These are phyloP conservation scores for Trichosporon asahii DNA, from an alignment of 1,284 basidiomycete species.

Conservation along the genomic window DNA sequence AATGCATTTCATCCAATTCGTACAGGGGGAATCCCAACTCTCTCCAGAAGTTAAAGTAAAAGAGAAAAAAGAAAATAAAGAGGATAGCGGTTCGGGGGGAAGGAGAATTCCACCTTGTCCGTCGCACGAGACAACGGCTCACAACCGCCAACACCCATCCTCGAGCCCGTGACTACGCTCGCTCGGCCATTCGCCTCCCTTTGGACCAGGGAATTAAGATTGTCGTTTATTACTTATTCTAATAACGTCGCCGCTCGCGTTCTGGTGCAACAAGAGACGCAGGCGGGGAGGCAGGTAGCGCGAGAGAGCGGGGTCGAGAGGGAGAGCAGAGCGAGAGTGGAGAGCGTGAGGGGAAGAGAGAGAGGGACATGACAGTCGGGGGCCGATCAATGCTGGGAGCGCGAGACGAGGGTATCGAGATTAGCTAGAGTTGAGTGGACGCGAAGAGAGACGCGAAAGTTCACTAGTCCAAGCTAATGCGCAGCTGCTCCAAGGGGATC, in stretches of 20 bases:
- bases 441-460: neutral
- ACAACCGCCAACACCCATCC: neutral
- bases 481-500: constrained; percentile 88
- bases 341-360: constrained; percentile 17
- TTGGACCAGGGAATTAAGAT: neutral
- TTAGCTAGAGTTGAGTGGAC: constrained; percentile 1
- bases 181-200: neutral
- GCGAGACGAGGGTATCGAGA: constrained; percentile 14
- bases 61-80: neutral
- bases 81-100: no score
- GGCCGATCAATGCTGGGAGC: constrained; percentile 24
- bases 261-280: neutral
- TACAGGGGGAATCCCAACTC: constrained; percentile 26
- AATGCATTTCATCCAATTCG: constrained; percentile 33
- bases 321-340: constrained; percentile 14
- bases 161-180: neutral
- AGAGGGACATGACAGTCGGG: constrained; percentile 18
- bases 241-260: neutral
- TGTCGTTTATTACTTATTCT: neutral
- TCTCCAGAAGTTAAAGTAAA: constrained; percentile 8
- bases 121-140: neutral
- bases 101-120: neutral
- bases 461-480: constrained; percentile 72
- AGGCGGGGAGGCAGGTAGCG: neutral
- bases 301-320: constrained; percentile 8